Conservation (phyloP, 495 filamentous ascomycete species). For the Aspergillus nidulans region DNA sequence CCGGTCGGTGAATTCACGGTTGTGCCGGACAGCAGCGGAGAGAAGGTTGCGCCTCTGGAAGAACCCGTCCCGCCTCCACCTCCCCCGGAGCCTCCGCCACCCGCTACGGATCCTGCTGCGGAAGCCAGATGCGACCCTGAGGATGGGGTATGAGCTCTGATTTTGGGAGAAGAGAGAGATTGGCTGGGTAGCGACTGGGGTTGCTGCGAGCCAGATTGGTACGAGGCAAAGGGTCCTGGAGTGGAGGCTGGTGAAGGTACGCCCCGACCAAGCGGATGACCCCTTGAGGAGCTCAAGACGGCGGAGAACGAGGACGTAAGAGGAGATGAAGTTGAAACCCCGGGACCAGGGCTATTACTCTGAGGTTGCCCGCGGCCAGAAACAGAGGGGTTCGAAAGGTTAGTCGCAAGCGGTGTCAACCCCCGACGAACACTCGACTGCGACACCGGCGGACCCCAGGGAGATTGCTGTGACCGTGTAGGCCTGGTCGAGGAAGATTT, state of each 20-base stretch:
- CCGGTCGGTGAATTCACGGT: slow-evolving; percentile 58
- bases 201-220: slow-evolving; percentile 59
- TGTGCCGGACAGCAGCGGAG: slow-evolving; percentile 58
- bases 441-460: slow-evolving; percentile 56
- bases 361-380: slow-evolving; percentile 37
- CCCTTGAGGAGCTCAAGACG: slow-evolving; percentile 47
- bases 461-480: slow-evolving; percentile 53
- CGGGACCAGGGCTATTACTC: slow-evolving; percentile 42
- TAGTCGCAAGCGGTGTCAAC: slow-evolving; percentile 60
- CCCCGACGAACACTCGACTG: slow-evolving; percentile 56
- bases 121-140: slow-evolving; percentile 57
- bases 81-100: slow-evolving; percentile 58
- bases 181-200: slow-evolving; percentile 37
- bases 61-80: slow-evolving; percentile 50
- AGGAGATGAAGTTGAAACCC: slow-evolving; percentile 47
- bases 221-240: slow-evolving; percentile 49
- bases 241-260: slow-evolving; percentile 46
- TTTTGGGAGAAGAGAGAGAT: slow-evolving; percentile 56
- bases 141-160: slow-evolving; percentile 58
- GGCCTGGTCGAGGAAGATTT: slow-evolving; percentile 52
- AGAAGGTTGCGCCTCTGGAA: slow-evolving; percentile 56
- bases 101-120: slow-evolving; percentile 49
- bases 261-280: slow-evolving; percentile 46
- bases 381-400: slow-evolving; percentile 43
- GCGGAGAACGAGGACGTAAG: slow-evolving; percentile 52